A percentile compares a stretch with the other conserved stretches of the same genome.
phyloP scores from a whole-genome alignment of 345 rosid species.

The Euphorbia tirucalli region DNA sequence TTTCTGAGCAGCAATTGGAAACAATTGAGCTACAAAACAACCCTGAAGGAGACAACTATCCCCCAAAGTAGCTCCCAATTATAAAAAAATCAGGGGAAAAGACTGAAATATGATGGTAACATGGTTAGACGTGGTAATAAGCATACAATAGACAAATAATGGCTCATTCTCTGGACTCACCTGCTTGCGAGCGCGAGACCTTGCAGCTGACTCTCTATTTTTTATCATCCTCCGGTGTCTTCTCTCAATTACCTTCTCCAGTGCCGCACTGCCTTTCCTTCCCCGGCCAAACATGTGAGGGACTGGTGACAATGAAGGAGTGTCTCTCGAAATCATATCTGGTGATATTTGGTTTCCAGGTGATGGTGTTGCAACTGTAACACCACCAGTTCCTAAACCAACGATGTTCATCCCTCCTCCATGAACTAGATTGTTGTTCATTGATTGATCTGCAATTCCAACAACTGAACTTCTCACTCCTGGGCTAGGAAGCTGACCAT shows the following conservation, averaged over 20 bases:
- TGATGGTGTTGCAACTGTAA: conserved; percentile 46
- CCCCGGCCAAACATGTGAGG: conserved; percentile 83
- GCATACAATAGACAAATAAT: conserved; percentile 4
- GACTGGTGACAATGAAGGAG: conserved; percentile 68
- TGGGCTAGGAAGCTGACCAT: conserved; percentile 41
- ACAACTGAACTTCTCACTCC: conserved; percentile 34
- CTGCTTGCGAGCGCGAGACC: conserved; percentile 99
- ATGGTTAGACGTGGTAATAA: background rate
- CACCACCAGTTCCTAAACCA: conserved; percentile 37
- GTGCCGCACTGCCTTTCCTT: conserved; percentile 54
- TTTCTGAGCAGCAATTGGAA: background rate
- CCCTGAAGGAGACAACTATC: background rate
- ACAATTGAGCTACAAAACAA: background rate
- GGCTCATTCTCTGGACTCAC: conserved; percentile 34
- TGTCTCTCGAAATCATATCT: conserved; percentile 63
- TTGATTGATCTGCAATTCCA: conserved; percentile 41
- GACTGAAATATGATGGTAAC: background rate
- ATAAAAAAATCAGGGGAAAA: no score
- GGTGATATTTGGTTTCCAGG: conserved; percentile 70
- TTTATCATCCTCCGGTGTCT: conserved; percentile 97
- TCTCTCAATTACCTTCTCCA: conserved; percentile 96
- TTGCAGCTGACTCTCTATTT: conserved; percentile 97
- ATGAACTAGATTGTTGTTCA: conserved; percentile 41
- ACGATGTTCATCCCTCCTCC: conserved; percentile 41
- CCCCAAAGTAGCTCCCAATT: background rate